Conservation (phyloP, 345 rosid species). For the Barbarea vulgaris region DNA sequence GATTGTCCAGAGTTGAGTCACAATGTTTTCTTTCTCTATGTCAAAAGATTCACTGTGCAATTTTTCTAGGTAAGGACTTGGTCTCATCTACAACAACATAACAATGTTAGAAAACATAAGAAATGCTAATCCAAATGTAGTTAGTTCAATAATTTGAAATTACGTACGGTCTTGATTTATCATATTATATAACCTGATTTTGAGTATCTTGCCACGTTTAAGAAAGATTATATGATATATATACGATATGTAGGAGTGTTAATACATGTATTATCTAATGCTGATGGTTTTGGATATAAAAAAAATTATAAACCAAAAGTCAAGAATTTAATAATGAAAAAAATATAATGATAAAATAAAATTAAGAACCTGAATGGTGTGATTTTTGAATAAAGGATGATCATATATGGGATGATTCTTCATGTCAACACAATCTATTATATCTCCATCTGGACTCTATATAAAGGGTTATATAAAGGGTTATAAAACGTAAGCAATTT, state of each 20-base stretch:
- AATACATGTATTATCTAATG: too few relatives aligned
- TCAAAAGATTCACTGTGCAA: background rate
- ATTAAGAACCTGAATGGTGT: background rate
- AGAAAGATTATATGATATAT: background rate
- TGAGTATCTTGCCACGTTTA: background rate
- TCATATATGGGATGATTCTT: background rate
- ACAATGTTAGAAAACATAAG: background rate
- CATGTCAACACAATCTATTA: constrained; percentile 1
- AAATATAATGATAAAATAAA: too few relatives aligned
- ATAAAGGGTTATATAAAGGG: too few relatives aligned
- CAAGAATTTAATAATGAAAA: background rate
- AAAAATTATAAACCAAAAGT: background rate
- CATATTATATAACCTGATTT: background rate
- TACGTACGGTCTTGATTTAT: background rate
- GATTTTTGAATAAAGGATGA: background rate
- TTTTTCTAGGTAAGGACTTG: background rate
- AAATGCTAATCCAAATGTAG: background rate
- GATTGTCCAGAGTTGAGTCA: background rate
- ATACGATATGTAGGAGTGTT: too few relatives aligned
- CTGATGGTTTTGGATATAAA: background rate
- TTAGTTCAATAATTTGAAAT: background rate
- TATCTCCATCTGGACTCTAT: background rate
- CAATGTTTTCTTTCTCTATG: background rate
- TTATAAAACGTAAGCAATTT: background rate
- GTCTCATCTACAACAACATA: background rate